phyloP scores from a whole-genome alignment of 1,284 basidiomycete species.

The Puccinia coronata region DNA sequence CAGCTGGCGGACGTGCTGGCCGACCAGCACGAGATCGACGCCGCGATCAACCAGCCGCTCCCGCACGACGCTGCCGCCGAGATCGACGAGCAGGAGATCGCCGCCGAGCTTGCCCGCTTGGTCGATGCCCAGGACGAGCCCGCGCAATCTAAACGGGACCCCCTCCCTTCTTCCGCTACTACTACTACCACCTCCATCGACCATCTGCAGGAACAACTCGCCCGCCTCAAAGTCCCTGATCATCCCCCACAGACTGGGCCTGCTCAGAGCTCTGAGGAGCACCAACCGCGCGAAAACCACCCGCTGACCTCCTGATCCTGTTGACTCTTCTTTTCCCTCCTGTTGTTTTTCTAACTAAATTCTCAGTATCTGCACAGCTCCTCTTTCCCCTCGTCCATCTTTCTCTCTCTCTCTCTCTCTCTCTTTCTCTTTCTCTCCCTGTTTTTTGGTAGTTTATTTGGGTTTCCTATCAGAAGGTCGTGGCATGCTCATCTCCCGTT shows the following conservation, averaged over 20 bases:
- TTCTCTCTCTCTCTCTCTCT: no score
- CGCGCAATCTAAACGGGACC: no score
- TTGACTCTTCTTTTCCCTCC: neutral
- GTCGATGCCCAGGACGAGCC: neutral
- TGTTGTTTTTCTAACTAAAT: no score
- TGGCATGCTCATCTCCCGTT: no score
- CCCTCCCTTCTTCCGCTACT: neutral
- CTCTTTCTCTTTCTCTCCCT: no score
- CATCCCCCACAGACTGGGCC: neutral
- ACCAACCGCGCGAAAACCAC: neutral
- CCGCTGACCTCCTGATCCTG: neutral
- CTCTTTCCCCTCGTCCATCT: neutral
- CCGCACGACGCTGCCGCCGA: neutral
- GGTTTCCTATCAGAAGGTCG: no score
- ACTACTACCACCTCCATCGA: constrained; percentile 1
- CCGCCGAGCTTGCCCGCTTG: constrained; percentile 19
- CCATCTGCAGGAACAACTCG: neutral
- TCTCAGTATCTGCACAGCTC: neutral
- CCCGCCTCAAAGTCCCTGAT: neutral
- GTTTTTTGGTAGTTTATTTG: no score
- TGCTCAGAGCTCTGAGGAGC: neutral
- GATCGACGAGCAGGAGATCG: constrained; percentile 19
- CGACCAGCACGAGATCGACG: constrained; percentile 8
- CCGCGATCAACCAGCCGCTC: neutral
- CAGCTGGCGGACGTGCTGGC: constrained; percentile 7